phyloP scores from a whole-genome alignment of 2,329 filamentous ascomycete species.

The Fusarium oligoseptatum region DNA sequence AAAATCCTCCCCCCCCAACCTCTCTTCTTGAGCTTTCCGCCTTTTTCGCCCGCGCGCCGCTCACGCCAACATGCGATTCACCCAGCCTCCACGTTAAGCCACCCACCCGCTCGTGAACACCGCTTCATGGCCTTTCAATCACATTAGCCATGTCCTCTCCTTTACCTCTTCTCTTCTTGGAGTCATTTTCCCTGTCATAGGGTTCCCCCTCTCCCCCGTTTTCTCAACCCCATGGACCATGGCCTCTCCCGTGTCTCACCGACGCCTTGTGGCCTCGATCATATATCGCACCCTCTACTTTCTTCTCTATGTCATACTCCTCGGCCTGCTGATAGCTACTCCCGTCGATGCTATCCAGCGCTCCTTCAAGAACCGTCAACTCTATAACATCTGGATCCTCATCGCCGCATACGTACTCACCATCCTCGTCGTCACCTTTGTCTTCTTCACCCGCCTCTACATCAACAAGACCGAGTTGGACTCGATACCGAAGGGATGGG shows the following conservation, averaged over 20 bases:
- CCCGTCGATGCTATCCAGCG: constrained; percentile 86
- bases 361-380: constrained; percentile 73
- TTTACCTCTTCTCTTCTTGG: constrained; percentile 25
- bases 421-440: constrained; percentile 75
- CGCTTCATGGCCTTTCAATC: constrained; percentile 35
- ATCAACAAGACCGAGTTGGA: constrained; percentile 84
- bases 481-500: constrained; percentile 87
- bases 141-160: constrained; percentile 48
- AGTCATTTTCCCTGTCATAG: constrained; percentile 31
- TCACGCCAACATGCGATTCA: constrained; percentile 35
- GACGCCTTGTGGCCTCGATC: constrained; percentile 77
- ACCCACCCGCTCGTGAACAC: constrained; percentile 25
- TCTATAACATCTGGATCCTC: constrained; percentile 87
- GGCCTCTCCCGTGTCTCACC: constrained; percentile 55
- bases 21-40: constrained; percentile 37
- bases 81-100: constrained; percentile 38
- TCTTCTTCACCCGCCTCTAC: constrained; percentile 88
- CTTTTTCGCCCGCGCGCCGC: constrained; percentile 25
- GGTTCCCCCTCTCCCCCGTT: constrained; percentile 5
- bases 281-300: constrained; percentile 86
- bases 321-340: constrained; percentile 81
- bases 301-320: constrained; percentile 78
- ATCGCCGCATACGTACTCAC: constrained; percentile 81
- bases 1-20: constrained; percentile 27
- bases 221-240: constrained; percentile 28